A percentile compares a stretch with the other conserved stretches of the same genome.
phyloP scores from a whole-genome alignment of 2,329 filamentous ascomycete species.

The Metarhizium guizhouense region DNA sequence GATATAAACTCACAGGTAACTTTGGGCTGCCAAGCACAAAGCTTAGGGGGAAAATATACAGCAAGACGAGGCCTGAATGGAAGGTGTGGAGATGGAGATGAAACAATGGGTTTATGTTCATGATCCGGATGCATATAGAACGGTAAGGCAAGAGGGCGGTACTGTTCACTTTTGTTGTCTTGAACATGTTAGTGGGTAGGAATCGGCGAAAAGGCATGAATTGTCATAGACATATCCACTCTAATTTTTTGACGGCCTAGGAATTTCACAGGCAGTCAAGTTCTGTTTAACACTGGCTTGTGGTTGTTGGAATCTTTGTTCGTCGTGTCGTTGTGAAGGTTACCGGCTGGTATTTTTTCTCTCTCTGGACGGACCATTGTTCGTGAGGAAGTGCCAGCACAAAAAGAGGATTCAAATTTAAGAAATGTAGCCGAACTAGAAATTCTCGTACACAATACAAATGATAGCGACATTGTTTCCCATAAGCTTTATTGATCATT shows the following conservation, averaged over 20 bases:
- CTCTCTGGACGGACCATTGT: no score
- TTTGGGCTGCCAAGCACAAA: not conserved
- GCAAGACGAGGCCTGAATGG: not conserved
- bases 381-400: no score
- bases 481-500: no score
- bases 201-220: not conserved
- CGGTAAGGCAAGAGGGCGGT: not conserved
- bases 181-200: not conserved
- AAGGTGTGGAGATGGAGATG: not conserved
- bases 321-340: no score
- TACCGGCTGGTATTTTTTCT: no score
- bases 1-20: not conserved
- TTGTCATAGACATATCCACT: not conserved
- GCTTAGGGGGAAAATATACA: not conserved
- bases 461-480: no score
- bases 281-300: no score
- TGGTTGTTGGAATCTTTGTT: no score
- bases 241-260: not conserved
- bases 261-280: no score
- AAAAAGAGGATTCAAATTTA: no score
- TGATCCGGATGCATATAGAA: constrained; percentile 5
- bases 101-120: not conserved
- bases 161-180: not conserved
- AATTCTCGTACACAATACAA: no score
- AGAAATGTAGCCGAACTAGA: no score